A percentile compares a stretch with the other conserved stretches of the same genome.
phyloP scores from a whole-genome alignment of 225 moss, liverwort and hornwort species.

The Climacium dendroides region DNA sequence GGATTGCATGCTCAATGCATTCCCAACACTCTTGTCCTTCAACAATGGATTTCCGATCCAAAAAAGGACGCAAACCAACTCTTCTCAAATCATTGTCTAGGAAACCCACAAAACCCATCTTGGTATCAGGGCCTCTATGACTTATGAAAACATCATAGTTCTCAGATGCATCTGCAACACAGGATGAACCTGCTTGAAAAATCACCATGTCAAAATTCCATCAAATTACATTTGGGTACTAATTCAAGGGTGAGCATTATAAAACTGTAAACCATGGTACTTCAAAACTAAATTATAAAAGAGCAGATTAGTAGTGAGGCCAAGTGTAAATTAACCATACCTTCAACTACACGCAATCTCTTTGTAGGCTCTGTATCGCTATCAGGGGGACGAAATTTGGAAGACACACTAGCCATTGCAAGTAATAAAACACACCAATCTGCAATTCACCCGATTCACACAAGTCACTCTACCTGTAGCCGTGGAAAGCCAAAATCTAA shows the following conservation, averaged over 20 bases:
- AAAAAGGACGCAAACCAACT: neutral
- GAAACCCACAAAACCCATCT: neutral
- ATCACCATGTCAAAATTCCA: no score
- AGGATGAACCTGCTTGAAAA: neutral
- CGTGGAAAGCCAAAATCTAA: no score
- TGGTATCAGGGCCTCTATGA: neutral
- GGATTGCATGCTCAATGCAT: neutral
- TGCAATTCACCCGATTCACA: no score
- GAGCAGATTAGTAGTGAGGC: fast-evolving
- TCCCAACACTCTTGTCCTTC: neutral
- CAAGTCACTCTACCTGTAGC: no score
- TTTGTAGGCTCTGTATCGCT: no score
- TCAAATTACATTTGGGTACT: no score
- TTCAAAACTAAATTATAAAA: no score
- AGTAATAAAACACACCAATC: neutral
- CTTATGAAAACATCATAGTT: neutral
- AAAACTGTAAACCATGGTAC: no score
- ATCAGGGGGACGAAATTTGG: fast-evolving
- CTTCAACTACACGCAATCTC: no score
- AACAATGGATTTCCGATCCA: neutral
- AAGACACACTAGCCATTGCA: neutral
- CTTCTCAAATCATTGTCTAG: neutral
- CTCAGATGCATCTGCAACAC: neutral
- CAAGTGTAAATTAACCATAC: no score
- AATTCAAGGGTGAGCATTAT: no score